Percentiles rank a stretch among this genome's conserved stretches.
These are phyloP conservation scores for Lactarius indigo DNA, from an alignment of 768 basidiomycete species.

Conservation along the genomic window DNA sequence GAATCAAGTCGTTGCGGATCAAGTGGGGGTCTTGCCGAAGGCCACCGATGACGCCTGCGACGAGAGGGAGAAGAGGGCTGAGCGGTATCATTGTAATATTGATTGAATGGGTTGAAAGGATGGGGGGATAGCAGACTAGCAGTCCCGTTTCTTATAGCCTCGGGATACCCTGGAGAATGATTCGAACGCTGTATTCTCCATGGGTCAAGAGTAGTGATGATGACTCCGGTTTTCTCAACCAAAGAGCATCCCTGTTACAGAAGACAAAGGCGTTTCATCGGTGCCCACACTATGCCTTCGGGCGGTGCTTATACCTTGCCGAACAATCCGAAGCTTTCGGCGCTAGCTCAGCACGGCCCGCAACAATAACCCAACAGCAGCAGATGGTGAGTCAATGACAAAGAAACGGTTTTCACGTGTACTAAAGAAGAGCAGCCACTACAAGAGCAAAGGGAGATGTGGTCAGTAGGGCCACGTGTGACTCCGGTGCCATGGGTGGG, in stretches of 20 bases:
- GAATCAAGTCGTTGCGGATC: constrained; percentile 20
- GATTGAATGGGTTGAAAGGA: neutral
- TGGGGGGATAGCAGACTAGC: neutral
- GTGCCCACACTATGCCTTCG: neutral
- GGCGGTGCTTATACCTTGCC: neutral
- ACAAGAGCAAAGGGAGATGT: neutral
- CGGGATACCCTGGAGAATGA: neutral
- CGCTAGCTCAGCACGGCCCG: neutral
- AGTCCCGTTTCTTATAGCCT: neutral
- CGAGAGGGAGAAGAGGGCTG: constrained; percentile 3
- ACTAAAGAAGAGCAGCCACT: neutral
- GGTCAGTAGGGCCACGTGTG: neutral
- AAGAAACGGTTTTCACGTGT: neutral
- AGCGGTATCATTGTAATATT: neutral
- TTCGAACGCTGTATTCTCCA: neutral
- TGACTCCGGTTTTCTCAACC: neutral
- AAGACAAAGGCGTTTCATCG: neutral
- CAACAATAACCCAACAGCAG: neutral
- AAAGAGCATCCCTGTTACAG: neutral
- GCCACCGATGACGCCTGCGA: neutral
- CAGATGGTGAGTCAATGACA: neutral
- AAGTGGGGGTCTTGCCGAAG: neutral
- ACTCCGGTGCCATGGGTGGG: neutral
- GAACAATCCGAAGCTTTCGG: neutral
- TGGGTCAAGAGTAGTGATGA: neutral